phyloP scores from a whole-genome alignment of 257 asterid species.

The Solanum pennellii region DNA sequence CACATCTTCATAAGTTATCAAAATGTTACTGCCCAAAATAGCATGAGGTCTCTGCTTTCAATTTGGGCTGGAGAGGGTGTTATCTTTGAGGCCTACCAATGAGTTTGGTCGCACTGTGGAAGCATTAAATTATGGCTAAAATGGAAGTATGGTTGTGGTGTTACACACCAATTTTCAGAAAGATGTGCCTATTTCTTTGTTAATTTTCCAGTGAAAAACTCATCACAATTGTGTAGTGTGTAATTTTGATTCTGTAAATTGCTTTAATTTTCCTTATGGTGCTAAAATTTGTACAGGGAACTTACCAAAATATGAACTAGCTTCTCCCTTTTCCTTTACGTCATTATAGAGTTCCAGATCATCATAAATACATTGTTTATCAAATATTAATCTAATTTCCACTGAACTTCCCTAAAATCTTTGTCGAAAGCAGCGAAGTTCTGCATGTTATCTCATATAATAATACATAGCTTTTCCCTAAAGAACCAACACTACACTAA shows the following conservation, averaged over 20 bases:
- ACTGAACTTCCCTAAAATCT: neutral
- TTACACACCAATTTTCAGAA: neutral
- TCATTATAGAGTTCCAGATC: neutral
- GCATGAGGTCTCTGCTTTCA: neutral
- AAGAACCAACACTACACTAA: neutral
- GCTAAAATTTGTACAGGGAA: neutral
- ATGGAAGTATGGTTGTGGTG: neutral
- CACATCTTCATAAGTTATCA: neutral
- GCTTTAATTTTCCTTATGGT: neutral
- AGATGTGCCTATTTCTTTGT: neutral
- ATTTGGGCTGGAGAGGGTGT: neutral
- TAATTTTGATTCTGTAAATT: neutral
- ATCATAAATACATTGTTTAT: neutral
- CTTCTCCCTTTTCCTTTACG: neutral
- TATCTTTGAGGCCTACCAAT: neutral
- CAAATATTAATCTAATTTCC: neutral
- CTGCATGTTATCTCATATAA: neutral
- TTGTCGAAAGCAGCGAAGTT: neutral
- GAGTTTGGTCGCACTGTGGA: neutral
- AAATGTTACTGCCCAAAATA: neutral
- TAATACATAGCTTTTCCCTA: neutral
- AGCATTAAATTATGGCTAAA: neutral
- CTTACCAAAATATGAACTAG: neutral
- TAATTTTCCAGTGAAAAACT: neutral
- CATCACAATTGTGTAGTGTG: neutral